phyloP scores from a whole-genome alignment of 345 rosid species.

The Reutealis trisperma region DNA sequence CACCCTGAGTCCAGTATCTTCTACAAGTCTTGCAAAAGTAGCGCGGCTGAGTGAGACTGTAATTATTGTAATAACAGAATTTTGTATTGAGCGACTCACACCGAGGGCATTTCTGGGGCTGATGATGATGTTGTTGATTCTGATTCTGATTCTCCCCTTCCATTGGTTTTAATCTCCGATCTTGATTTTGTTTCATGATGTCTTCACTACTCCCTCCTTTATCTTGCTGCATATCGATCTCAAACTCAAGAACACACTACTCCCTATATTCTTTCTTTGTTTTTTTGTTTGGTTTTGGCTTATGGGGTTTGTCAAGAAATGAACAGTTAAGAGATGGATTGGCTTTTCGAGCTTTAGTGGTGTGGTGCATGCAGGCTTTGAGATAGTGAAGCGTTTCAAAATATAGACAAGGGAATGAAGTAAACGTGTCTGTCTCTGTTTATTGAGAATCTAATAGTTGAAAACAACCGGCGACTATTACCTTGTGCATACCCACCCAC shows the following conservation, averaged over 20 bases:
- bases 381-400: slow-evolving; percentile 7
- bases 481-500: slow-evolving; percentile 11
- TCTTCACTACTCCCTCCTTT: slow-evolving; percentile 19
- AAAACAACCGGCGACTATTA: slow-evolving; percentile 22
- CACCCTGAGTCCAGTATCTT: slow-evolving; percentile 76
- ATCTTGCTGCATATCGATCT: slow-evolving; percentile 30
- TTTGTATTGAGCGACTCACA: slow-evolving; percentile 67
- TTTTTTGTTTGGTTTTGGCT: not conserved
- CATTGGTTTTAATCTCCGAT: slow-evolving; percentile 35
- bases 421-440: slow-evolving; percentile 22
- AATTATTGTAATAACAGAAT: slow-evolving; percentile 75
- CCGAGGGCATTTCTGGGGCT: slow-evolving; percentile 58
- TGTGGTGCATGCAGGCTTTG: slow-evolving; percentile 30
- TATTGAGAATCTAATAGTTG: slow-evolving; percentile 14
- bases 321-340: not conserved
- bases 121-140: slow-evolving; percentile 28
- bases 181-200: slow-evolving; percentile 33
- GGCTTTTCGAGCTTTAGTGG: not conserved
- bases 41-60: slow-evolving; percentile 71
- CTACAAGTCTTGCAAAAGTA: slow-evolving; percentile 70
- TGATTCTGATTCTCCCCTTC: slow-evolving; percentile 22
- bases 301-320: not conserved
- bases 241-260: too few species aligned
- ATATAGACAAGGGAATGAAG: slow-evolving; percentile 16
- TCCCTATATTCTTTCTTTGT: not conserved